A percentile compares a stretch with the other conserved stretches of the same genome.
phyloP scores from a whole-genome alignment of 768 basidiomycete species.

The Paxillus rubicundulus region DNA sequence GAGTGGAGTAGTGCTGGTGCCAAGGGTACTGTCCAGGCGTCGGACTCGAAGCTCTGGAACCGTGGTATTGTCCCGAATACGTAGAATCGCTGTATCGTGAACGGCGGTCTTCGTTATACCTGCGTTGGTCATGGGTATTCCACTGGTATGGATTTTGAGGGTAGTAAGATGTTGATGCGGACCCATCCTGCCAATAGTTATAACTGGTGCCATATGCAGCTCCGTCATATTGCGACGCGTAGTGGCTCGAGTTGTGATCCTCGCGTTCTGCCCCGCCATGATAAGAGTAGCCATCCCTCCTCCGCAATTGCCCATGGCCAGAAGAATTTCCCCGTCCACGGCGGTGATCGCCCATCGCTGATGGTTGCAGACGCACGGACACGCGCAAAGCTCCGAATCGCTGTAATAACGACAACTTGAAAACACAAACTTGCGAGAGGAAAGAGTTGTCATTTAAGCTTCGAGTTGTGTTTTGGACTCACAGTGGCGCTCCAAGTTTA shows the following conservation, averaged over 20 bases:
- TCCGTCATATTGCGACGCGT: conserved; percentile 5
- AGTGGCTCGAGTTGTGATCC: conserved; percentile 7
- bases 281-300: conserved; percentile 1
- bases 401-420: conserved; percentile 18
- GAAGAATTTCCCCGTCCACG: conserved; percentile 11
- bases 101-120: conserved; percentile 8
- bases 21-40: conserved; percentile 2
- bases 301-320: conserved; percentile 5
- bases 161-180: background rate
- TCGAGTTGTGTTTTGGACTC: too few species aligned
- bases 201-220: conserved; percentile 4
- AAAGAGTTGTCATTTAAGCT: too few species aligned
- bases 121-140: conserved; percentile 8
- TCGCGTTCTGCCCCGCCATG: background rate
- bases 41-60: conserved; percentile 7
- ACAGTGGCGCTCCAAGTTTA: too few species aligned
- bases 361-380: conserved; percentile 7
- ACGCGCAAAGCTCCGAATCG: conserved; percentile 1
- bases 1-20: conserved; percentile 9
- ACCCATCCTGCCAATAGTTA: conserved; percentile 26
- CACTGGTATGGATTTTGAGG: conserved; percentile 7
- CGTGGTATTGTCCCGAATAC: conserved; percentile 4
- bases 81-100: conserved; percentile 10
- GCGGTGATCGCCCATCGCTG: conserved; percentile 14
- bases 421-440: background rate